Evolutionary conservation across 495 filamentous ascomycete species (phyloP).

Genomic region (Chaetomium tenue): DNA sequence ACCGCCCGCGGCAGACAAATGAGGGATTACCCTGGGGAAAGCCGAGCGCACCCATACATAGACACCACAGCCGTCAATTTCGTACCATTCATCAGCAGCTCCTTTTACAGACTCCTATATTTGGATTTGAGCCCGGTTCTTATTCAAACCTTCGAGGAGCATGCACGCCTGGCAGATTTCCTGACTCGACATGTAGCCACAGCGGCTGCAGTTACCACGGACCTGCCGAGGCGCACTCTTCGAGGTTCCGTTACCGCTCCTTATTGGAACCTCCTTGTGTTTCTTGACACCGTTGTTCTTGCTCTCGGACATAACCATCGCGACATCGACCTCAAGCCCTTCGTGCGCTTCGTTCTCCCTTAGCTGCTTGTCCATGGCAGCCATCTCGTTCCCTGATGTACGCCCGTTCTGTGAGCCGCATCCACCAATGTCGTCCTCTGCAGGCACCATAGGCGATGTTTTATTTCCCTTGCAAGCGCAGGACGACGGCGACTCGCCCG

Average conservation of each 20-base stretch:
- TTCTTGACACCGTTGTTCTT: conserved; percentile 15
- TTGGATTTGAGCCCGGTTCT: conserved; percentile 76
- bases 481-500: conserved; percentile 47
- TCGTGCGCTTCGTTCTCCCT: conserved; percentile 63
- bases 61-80: not conserved
- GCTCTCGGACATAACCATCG: conserved; percentile 36
- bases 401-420: conserved; percentile 75
- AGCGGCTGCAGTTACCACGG: conserved; percentile 80
- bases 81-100: not conserved
- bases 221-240: conserved; percentile 55
- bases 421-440: conserved; percentile 64
- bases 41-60: not conserved
- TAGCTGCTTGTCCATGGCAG: conserved; percentile 81
- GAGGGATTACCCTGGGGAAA: not conserved
- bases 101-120: conserved; percentile 46
- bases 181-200: conserved; percentile 95
- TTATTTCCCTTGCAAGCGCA: conserved; percentile 40
- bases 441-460: conserved; percentile 43
- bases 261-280: conserved; percentile 25
- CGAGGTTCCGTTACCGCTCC: conserved; percentile 24
- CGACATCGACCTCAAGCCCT: conserved; percentile 70
- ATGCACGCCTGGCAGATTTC: conserved; percentile 92
- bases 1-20: not conserved
- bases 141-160: conserved; percentile 87
- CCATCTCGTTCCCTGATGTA: conserved; percentile 79